These are phyloP conservation scores for Papiliotrema laurentii DNA, from an alignment of 1,284 basidiomycete species.

Conservation along the genomic window DNA sequence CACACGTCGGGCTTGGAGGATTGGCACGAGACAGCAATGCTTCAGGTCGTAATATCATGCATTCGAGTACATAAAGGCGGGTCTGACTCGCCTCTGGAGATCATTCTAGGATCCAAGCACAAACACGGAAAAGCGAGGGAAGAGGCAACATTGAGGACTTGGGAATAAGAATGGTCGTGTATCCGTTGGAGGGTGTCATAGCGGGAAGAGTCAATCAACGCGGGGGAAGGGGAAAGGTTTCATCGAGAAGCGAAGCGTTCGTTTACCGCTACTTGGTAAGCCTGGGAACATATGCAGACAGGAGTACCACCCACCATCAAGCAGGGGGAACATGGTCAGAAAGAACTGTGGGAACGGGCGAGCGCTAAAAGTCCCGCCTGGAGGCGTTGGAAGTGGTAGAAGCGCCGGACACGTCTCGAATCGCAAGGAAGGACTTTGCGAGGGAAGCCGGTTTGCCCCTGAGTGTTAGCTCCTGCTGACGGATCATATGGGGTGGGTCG, in stretches of 20 bases:
- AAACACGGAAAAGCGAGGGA: too few species aligned
- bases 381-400: background rate
- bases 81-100: too few species aligned
- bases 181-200: too few species aligned
- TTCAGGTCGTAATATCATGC: too few species aligned
- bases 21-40: too few species aligned
- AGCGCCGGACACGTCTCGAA: slow-evolving; percentile 18
- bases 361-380: background rate
- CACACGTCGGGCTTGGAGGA: too few species aligned
- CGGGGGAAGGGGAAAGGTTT: background rate
- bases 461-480: slow-evolving; percentile 9
- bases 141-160: background rate
- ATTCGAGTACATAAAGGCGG: too few species aligned
- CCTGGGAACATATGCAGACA: background rate
- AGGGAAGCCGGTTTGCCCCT: slow-evolving; percentile 35
- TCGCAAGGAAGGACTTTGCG: slow-evolving; percentile 24
- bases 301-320: background rate
- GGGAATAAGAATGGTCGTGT: too few species aligned
- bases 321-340: background rate
- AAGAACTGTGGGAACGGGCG: too few species aligned
- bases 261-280: background rate
- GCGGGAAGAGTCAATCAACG: background rate
- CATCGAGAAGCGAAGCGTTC: background rate
- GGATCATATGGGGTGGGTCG: background rate
- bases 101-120: too few species aligned